These are phyloP conservation scores for Stachybotrys elegans DNA, from an alignment of 2,329 filamentous ascomycete genomes.

Conservation along the genomic window DNA sequence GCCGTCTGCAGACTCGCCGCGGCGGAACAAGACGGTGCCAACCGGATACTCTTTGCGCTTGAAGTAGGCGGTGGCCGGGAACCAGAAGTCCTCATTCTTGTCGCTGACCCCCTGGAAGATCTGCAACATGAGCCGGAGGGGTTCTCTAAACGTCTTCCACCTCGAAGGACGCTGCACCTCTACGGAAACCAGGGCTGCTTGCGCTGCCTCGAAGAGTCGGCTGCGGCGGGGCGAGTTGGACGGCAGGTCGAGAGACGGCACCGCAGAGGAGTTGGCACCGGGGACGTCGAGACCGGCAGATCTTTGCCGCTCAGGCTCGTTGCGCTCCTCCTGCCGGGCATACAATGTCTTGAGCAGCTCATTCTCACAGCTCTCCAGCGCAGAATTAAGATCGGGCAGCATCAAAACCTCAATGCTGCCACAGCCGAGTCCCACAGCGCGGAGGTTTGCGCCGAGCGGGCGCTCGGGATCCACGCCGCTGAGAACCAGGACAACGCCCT, in stretches of 20 bases:
- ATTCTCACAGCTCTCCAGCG: constrained; percentile 92
- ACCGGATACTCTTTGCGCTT: constrained; percentile 59
- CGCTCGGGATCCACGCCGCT: constrained; percentile 75
- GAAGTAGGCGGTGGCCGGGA: constrained; percentile 73
- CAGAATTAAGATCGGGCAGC: constrained; percentile 86
- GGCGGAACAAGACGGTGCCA: constrained; percentile 70
- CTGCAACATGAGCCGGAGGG: constrained; percentile 84
- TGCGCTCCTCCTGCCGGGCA: constrained; percentile 58
- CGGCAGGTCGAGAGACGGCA: constrained; percentile 30
- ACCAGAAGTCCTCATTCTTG: constrained; percentile 95
- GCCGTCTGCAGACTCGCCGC: constrained; percentile 70
- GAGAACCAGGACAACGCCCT: constrained; percentile 74
- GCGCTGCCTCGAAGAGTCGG: constrained; percentile 74
- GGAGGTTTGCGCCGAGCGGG: constrained; percentile 70
- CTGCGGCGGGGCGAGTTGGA: constrained; percentile 77
- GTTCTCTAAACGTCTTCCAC: constrained; percentile 86
- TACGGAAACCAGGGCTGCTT: constrained; percentile 64
- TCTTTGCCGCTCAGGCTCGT: constrained; percentile 35
- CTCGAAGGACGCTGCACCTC: constrained; percentile 56
- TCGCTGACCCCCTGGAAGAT: constrained; percentile 87
- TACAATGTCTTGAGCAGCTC: constrained; percentile 81
- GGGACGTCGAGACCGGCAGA: constrained; percentile 46
- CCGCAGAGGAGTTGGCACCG: constrained; percentile 21
- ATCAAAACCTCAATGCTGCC: constrained; percentile 71
- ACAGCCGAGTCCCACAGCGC: constrained; percentile 76